Evolutionary conservation across 1,139 yeast species (phyloP), one percentile per base, ranked within the genome.

Genomic region (Suhomyces bolitotheri): DNA sequence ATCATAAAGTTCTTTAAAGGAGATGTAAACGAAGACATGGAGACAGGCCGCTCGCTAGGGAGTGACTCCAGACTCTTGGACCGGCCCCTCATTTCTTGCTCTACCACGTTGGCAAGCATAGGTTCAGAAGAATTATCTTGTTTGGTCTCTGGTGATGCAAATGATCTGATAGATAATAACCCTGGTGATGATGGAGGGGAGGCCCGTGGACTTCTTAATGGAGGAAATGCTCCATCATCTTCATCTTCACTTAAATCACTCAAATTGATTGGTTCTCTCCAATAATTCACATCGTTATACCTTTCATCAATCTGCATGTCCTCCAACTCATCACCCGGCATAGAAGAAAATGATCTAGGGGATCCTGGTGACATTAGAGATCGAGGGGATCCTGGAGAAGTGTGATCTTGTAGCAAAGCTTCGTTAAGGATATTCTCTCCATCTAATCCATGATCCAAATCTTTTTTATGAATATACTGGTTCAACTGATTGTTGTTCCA

Each of bases 271-370:
- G 90, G 59, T 35, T 82, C 92, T 44, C 95, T 67, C 99, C 99
- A 92, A 57, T 77, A 92, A 52, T 87, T 89, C 19, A 86, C 85
- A 60, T 92, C 98, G 7, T 89, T 85, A 55, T 67, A 90, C 44
- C 77, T 77, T 45, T 83, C 88, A 44, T 81, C 85, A 1, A 60
- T 46, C 19, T 53, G 47, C 21, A 57, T 37, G 12, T 53, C 51
- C 22, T 50, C 44, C 27, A 50, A 49, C 7, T 41, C 24, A n/a
- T 54, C 60, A 10, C 53, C 62, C 17, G 50, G 39, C 9, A 56
- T 50, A 3, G 53, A 55, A 10, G 36, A 58, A 10, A 29, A 16
- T 7, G 58, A 56, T 6, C 57, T 41, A 2, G 43, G 41, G 3
- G 45, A 42, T 7, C 38, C 36, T 4, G 34, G 31, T 7, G 31